Base-by-base conservation (phyloP, 1,284 basidiomycete species). In the Pholiota adiposa region DNA sequence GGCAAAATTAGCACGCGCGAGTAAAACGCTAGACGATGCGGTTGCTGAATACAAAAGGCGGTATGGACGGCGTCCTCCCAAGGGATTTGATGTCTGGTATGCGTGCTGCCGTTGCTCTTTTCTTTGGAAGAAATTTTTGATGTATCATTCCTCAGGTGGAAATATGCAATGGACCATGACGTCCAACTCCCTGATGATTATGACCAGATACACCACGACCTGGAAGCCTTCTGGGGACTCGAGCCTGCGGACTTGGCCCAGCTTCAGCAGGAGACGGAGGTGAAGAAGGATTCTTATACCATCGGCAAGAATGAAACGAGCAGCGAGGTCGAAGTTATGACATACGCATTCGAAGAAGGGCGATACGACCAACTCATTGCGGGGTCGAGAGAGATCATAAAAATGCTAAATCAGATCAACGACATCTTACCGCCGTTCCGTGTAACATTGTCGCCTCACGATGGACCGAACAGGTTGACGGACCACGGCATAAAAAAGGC, bases 151-250 rank as follows among this genome's bases (percentile, higher is more conserved):
- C 6, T 2, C 31, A 84, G 84, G 84, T 89, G 87, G 86, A 69
- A 77, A 38, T 88, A 86, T 64, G 84, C 82, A 2, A 69, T 76
- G 62, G 71, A 78, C 31, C 73, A 89, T 70, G 67, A 80, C 19
- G 79, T 90, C 5, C 80, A 80, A 33, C 78, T 87, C 0, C 79
- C 77, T 0, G 84, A 87, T 62, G 81, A 88, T 58, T 83, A 83
- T 58, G 79, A 83, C 61, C 77, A 80, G 33, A 84, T 88, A 51
- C 74, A 76, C 46, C 63, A 75, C 21, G 83, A 84, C 65, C 67
- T 85, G 3, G 80, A 82, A 55, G 79, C 79, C 0, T 83, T 82
- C 66, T 83, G 78, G 80, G 83, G 82, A 0, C 68, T 85, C 33
- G 71, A 76, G 36, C 83, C 83, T 0, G 41, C 61, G 0, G 77